A percentile compares a stretch with the other conserved stretches of the same genome.
These are phyloP conservation scores for Salix dunnii DNA, from an alignment of 345 rosid species.

Conservation along the genomic window DNA sequence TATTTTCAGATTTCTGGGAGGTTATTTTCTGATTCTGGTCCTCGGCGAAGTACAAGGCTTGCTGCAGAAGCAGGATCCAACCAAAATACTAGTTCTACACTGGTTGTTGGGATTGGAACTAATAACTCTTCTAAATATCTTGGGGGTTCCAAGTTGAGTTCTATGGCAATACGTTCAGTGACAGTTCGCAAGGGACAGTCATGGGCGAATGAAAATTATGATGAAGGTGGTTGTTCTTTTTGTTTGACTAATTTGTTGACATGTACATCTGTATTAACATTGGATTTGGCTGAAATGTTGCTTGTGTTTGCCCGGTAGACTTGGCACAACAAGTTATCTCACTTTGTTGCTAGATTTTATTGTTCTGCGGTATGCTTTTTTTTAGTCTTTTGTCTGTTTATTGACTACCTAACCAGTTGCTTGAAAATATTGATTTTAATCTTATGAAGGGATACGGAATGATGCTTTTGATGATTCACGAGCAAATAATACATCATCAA, in stretches of 20 bases:
- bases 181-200: conserved; percentile 82
- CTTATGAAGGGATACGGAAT: conserved; percentile 56
- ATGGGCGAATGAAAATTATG: conserved; percentile 82
- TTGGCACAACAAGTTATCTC: neutral
- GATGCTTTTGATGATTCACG: conserved; percentile 76
- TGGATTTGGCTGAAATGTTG: neutral
- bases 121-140: conserved; percentile 69
- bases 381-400: conserved; percentile 1
- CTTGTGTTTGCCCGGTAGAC: neutral
- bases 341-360: neutral
- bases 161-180: conserved; percentile 74
- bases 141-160: conserved; percentile 78
- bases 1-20: conserved; percentile 86
- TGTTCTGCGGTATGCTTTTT: neutral
- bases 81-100: conserved; percentile 44
- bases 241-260: conserved; percentile 4
- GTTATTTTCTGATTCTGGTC: conserved; percentile 92
- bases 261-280: neutral
- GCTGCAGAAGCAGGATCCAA: conserved; percentile 65
- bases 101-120: conserved; percentile 66
- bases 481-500: conserved; percentile 47
- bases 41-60: conserved; percentile 80
- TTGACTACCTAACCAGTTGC: conserved; percentile 12
- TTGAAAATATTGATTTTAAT: conserved; percentile 16
- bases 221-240: conserved; percentile 63